phyloP scores from a whole-genome alignment of 306 rosid genomes.

The Luffa acutangula region DNA sequence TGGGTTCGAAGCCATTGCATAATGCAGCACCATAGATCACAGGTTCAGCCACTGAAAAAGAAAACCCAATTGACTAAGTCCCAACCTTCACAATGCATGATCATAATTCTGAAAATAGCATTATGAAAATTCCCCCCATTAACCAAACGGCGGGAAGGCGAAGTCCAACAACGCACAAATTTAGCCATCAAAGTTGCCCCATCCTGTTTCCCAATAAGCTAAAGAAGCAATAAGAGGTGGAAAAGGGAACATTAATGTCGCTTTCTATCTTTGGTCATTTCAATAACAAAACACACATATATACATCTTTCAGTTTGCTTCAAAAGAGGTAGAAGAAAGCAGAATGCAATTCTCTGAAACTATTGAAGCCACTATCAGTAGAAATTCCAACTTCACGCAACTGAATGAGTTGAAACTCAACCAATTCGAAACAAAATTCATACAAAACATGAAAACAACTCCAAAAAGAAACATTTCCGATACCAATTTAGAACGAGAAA shows the following conservation, averaged over 20 bases:
- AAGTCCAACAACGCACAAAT: not conserved
- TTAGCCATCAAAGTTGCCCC: not conserved
- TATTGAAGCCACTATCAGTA: not conserved
- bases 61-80: slow-evolving; percentile 1
- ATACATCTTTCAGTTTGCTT: not conserved
- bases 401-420: not conserved
- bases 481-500: not conserved
- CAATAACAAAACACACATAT: not conserved
- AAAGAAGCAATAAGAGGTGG: not conserved
- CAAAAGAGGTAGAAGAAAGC: not conserved
- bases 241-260: not conserved
- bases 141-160: not conserved
- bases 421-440: not conserved
- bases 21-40: slow-evolving; percentile 46
- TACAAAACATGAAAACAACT: not conserved
- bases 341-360: not conserved
- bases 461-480: not conserved
- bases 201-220: not conserved
- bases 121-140: not conserved
- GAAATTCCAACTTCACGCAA: not conserved
- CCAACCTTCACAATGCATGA: not conserved
- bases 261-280: not conserved
- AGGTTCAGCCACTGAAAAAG: slow-evolving; percentile 16
- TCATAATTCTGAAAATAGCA: not conserved
- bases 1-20: slow-evolving; percentile 38